Conservation (phyloP, 257 asterid species). For the Galeopsis tetrahit region DNA sequence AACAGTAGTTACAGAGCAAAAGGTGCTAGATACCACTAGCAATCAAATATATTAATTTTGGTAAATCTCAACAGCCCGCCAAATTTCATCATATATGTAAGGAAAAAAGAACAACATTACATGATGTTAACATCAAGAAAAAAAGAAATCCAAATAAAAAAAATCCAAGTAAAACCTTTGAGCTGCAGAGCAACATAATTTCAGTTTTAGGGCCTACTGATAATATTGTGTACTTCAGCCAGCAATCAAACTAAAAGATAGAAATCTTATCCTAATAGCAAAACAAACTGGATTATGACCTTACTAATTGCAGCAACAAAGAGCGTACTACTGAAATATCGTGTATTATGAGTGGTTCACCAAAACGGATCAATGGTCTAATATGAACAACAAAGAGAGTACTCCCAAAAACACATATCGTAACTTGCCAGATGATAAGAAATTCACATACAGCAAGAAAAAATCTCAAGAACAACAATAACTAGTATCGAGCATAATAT, state of each 20-base stretch:
- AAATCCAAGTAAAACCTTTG: conserved; percentile 61
- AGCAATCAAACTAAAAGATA: too few relatives aligned
- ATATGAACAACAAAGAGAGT: too few relatives aligned
- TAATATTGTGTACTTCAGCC: too few relatives aligned
- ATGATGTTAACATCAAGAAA: conserved; percentile 10
- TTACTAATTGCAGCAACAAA: too few relatives aligned
- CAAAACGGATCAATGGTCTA: too few relatives aligned
- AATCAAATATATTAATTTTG: not conserved
- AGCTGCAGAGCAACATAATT: conserved; percentile 82
- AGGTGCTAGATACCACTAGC: not conserved
- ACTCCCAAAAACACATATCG: too few relatives aligned
- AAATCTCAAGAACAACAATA: not conserved
- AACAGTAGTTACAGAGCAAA: conserved; percentile 12
- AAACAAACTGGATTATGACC: too few relatives aligned
- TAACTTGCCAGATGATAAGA: too few relatives aligned
- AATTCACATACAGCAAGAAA: not conserved
- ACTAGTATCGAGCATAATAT: not conserved
- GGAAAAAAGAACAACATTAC: not conserved
- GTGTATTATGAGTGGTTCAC: too few relatives aligned
- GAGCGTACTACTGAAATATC: too few relatives aligned
- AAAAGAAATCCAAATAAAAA: conserved; percentile 25
- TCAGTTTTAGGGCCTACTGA: too few relatives aligned
- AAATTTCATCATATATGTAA: not conserved
- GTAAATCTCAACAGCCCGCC: conserved; percentile 18
- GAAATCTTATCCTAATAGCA: too few relatives aligned